phyloP scores from a whole-genome alignment of 1,139 yeast genomes.

The Sugiyamaella xylanicola region DNA sequence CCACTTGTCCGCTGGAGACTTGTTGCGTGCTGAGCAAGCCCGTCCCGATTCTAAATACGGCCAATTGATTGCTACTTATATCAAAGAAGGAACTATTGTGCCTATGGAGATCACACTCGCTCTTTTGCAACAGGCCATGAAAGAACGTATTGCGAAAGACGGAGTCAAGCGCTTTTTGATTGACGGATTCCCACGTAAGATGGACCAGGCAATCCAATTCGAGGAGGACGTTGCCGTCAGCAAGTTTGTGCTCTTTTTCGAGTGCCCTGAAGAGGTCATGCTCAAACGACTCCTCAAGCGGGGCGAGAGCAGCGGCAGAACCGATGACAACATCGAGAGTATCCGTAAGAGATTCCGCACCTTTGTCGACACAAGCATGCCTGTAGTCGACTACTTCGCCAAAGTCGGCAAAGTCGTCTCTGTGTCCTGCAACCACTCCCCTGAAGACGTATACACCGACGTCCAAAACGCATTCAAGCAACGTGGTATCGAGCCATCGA shows the following conservation, averaged over 20 bases:
- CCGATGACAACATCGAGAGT: constrained; percentile 90
- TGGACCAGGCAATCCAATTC: constrained; percentile 95
- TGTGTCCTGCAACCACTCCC: constrained; percentile 76
- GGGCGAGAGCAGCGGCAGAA: constrained; percentile 92
- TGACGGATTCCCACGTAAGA: constrained; percentile 97
- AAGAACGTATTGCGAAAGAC: constrained; percentile 48
- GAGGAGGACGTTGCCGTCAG: constrained; percentile 78
- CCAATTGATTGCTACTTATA: constrained; percentile 76
- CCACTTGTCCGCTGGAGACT: constrained; percentile 93
- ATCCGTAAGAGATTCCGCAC: constrained; percentile 86
- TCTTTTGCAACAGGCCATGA: constrained; percentile 76
- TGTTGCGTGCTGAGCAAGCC: constrained; percentile 85
- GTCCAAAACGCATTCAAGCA: constrained; percentile 65
- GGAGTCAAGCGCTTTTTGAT: constrained; percentile 72
- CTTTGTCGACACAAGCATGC: constrained; percentile 88
- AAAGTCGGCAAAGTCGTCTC: constrained; percentile 75
- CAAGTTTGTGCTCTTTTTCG: constrained; percentile 82
- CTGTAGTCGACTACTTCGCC: constrained; percentile 85
- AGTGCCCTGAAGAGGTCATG: constrained; percentile 92
- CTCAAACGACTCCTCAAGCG: constrained; percentile 79
- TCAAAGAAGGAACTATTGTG: constrained; percentile 86
- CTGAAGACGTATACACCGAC: constrained; percentile 72
- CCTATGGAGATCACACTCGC: constrained; percentile 96
- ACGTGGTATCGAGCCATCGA: constrained; percentile 26
- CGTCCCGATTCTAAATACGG: constrained; percentile 85